These are phyloP conservation scores for Ceratocystis lukuohia DNA, from an alignment of 2,329 filamentous ascomycete species.

Conservation along the genomic window DNA sequence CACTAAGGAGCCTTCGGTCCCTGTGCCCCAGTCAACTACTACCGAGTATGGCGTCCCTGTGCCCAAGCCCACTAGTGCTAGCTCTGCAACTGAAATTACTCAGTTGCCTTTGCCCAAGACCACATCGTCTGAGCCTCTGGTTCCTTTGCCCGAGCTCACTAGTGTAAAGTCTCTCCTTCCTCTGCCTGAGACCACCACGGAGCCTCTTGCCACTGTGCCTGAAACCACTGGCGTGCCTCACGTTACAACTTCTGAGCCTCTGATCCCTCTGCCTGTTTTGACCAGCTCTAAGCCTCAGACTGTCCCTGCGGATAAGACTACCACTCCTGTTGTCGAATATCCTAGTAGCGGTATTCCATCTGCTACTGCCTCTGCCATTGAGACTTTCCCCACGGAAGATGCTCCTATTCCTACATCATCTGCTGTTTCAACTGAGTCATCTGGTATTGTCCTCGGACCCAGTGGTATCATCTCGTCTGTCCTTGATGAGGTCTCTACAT, in stretches of 20 bases:
- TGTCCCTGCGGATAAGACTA: constrained; percentile 19
- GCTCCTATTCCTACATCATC: constrained; percentile 20
- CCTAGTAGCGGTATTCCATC: background rate
- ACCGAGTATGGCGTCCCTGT: background rate
- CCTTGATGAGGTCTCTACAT: background rate
- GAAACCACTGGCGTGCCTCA: background rate
- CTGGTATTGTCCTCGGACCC: constrained; percentile 25
- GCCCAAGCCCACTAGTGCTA: background rate
- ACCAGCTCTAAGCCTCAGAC: background rate
- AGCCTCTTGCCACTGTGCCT: background rate
- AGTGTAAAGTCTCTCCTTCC: background rate
- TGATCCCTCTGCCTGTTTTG: background rate
- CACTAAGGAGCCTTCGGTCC: background rate
- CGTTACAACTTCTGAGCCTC: background rate
- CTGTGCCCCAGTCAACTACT: background rate
- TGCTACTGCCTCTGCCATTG: constrained; percentile 6
- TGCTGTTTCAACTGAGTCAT: background rate
- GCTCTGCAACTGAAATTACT: background rate
- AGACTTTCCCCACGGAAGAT: constrained; percentile 20
- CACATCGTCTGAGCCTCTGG: background rate
- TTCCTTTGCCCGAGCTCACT: background rate
- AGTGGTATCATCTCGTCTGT: constrained; percentile 26
- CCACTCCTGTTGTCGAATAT: background rate
- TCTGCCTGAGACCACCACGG: background rate
- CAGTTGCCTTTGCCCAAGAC: background rate